Conservation (phyloP, 1,284 basidiomycete species). For the Afroboletus lepidellus region DNA sequence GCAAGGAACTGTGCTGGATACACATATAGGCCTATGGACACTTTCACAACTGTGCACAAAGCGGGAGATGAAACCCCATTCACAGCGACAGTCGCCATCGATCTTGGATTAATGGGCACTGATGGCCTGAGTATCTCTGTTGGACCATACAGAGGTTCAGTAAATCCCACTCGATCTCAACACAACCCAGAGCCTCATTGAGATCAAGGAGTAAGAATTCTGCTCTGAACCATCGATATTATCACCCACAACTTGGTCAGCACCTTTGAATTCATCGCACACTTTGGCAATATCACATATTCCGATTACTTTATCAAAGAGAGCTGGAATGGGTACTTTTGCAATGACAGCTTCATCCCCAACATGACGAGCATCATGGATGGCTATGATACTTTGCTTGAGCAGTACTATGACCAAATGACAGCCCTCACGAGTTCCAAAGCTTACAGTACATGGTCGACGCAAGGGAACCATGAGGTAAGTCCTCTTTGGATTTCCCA, state of each 20-base stretch:
- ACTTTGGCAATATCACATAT: conserved; percentile 29
- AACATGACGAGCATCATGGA: conserved; percentile 28
- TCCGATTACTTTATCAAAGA: conserved; percentile 33
- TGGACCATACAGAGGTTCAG: conserved; percentile 24
- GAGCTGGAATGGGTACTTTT: conserved; percentile 32
- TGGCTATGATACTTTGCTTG: conserved; percentile 27
- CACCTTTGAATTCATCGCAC: conserved; percentile 28
- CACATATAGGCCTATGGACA: conserved; percentile 26
- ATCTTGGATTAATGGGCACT: conserved; percentile 31
- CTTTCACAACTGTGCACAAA: conserved; percentile 26
- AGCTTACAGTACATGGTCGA: conserved; percentile 32
- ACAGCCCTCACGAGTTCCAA: conserved; percentile 22
- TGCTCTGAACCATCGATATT: neutral
- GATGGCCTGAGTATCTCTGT: conserved; percentile 31
- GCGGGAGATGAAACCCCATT: conserved; percentile 21
- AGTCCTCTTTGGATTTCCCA: conserved; percentile 3
- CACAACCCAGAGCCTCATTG: conserved; percentile 31
- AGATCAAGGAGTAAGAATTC: conserved; percentile 26
- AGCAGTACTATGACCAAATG: conserved; percentile 31
- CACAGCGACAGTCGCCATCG: conserved; percentile 25
- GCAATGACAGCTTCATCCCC: conserved; percentile 27
- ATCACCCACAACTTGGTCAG: conserved; percentile 10
- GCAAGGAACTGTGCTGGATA: conserved; percentile 30
- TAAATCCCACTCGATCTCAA: conserved; percentile 26
- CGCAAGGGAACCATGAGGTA: conserved; percentile 24